A percentile compares a stretch with the other conserved stretches of the same genome.
Evolutionary conservation across 2,329 filamentous ascomycete genomes (phyloP).

Genomic region (Xylariaceae sp.): DNA sequence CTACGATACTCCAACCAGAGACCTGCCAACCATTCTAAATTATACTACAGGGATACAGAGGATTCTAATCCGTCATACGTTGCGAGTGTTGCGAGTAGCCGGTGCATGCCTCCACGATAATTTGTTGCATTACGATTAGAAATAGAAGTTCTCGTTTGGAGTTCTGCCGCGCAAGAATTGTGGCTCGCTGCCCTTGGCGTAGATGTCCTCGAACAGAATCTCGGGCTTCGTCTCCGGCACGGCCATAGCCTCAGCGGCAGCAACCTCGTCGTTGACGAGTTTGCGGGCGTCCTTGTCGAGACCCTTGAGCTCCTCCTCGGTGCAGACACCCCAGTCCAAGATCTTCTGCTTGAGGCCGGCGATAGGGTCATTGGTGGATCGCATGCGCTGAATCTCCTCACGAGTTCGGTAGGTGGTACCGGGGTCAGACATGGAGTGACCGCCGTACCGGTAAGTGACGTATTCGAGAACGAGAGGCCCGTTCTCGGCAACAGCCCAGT

Average conservation of each 20-base stretch:
- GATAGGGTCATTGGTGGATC: slow-evolving; percentile 97
- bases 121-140: slow-evolving; percentile 40
- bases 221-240: slow-evolving; percentile 73
- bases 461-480: slow-evolving; percentile 97
- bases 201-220: slow-evolving; percentile 96
- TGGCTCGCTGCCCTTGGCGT: slow-evolving; percentile 84
- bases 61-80: not conserved
- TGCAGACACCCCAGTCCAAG: slow-evolving; percentile 87
- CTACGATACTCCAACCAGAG: too few relatives aligned
- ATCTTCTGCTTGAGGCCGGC: slow-evolving; percentile 98
- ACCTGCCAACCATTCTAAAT: slow-evolving; percentile 19
- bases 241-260: slow-evolving; percentile 83
- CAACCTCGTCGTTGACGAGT: slow-evolving; percentile 86
- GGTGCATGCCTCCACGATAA: not conserved
- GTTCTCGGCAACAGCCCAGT: slow-evolving; percentile 78
- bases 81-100: not conserved
- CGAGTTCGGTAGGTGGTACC: slow-evolving; percentile 98
- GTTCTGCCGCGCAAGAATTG: slow-evolving; percentile 80
- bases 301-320: slow-evolving; percentile 92
- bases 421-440: slow-evolving; percentile 99
- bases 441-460: slow-evolving; percentile 98
- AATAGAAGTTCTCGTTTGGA: slow-evolving; percentile 93
- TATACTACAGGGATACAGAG: slow-evolving; percentile 19
- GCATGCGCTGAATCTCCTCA: slow-evolving; percentile 99
- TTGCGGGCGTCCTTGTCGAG: slow-evolving; percentile 91